Percentiles rank a stretch among this genome's conserved stretches.
These are phyloP conservation scores for Boletus fagicola DNA, from an alignment of 768 basidiomycete genomes.

Conservation along the genomic window DNA sequence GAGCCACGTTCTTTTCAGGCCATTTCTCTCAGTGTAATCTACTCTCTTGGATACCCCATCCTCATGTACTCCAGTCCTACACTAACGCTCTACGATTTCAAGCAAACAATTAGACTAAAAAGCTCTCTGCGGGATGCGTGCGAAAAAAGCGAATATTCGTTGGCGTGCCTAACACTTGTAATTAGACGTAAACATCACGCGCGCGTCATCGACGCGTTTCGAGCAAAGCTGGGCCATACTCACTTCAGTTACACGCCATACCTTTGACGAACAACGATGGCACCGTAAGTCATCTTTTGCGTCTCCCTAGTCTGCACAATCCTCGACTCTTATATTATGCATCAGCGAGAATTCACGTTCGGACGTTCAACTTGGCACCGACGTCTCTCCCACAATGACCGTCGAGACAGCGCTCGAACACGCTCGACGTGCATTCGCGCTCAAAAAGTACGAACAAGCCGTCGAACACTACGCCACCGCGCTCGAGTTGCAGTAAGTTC, in stretches of 20 bases:
- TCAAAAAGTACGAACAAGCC: constrained; percentile 82
- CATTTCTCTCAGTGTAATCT: constrained; percentile 22
- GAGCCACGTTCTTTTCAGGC: constrained; percentile 5
- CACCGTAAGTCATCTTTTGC: constrained; percentile 21
- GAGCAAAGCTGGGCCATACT: not conserved
- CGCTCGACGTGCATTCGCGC: constrained; percentile 85
- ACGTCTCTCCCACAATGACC: constrained; percentile 32
- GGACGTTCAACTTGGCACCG: constrained; percentile 6
- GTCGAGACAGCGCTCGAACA: constrained; percentile 67
- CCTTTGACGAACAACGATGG: constrained; percentile 14
- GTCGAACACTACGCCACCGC: constrained; percentile 82
- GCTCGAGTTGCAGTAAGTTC: constrained; percentile 76
- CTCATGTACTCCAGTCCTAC: constrained; percentile 6
- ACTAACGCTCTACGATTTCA: not conserved
- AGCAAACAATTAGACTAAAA: not conserved
- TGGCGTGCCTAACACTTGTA: not conserved
- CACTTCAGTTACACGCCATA: not conserved
- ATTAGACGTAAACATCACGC: constrained; percentile 21
- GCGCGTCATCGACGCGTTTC: constrained; percentile 14
- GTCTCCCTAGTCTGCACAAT: too few species aligned
- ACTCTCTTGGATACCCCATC: constrained; percentile 20
- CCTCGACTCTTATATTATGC: not conserved
- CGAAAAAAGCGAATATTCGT: not conserved
- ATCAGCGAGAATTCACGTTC: constrained; percentile 14
- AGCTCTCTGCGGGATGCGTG: not conserved